Evolutionary conservation across 2,329 filamentous ascomycete genomes (phyloP).

Genomic region (Ceratocystis colombiana): DNA sequence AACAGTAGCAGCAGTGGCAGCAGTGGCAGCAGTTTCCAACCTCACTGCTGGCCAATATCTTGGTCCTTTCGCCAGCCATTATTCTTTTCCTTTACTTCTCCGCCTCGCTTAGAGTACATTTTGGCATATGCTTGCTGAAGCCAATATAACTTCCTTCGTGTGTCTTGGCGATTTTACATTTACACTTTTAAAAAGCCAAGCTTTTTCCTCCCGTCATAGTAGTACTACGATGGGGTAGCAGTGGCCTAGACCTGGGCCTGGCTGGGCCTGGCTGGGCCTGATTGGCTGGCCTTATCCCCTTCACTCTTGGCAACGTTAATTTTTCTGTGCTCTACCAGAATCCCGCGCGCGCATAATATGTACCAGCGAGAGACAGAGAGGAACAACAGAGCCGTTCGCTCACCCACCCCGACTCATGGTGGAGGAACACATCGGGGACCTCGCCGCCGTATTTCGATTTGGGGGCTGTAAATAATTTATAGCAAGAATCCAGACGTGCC

Average conservation of each 20-base stretch:
- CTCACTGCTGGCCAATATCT: too few relatives aligned
- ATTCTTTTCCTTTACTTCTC: not conserved
- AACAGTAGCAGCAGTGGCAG: not conserved
- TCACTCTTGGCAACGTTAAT: not conserved
- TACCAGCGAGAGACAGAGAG: too few relatives aligned
- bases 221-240: too few relatives aligned
- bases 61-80: too few relatives aligned
- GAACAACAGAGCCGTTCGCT: too few relatives aligned
- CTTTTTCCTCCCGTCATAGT: not conserved
- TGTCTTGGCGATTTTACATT: not conserved
- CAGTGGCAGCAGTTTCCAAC: not conserved
- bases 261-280: not conserved
- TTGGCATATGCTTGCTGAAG: too few relatives aligned
- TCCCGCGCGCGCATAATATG: not conserved
- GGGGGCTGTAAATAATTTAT: too few relatives aligned
- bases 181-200: not conserved
- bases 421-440: too few relatives aligned
- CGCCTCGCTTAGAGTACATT: not conserved
- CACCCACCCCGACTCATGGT: too few relatives aligned
- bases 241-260: too few relatives aligned
- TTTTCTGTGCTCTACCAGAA: not conserved
- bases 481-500: too few relatives aligned
- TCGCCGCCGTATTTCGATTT: too few relatives aligned
- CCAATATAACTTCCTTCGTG: not conserved
- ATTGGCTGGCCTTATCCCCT: not conserved